These are phyloP conservation scores for Lactarius indigo DNA, from an alignment of 768 basidiomycete genomes.

Conservation along the genomic window DNA sequence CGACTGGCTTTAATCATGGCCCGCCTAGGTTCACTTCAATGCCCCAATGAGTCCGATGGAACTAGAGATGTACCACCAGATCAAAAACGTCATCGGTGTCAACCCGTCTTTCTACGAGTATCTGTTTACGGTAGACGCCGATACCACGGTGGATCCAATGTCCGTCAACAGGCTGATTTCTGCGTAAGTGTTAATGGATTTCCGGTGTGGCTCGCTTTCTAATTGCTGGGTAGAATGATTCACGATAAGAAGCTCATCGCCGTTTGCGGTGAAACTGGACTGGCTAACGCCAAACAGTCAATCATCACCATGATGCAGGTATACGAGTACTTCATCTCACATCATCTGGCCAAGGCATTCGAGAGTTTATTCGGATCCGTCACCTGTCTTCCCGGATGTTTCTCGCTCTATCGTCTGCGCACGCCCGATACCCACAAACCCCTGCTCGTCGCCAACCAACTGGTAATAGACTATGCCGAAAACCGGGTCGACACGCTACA, in stretches of 20 bases:
- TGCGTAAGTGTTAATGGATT: conserved; percentile 55
- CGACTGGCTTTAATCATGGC: not conserved
- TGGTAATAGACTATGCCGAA: conserved; percentile 91
- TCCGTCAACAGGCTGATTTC: conserved; percentile 90
- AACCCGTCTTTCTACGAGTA: conserved; percentile 99
- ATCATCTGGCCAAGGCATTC: conserved; percentile 98
- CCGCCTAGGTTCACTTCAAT: conserved; percentile 85
- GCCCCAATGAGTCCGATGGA: conserved; percentile 95
- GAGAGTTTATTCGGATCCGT: conserved; percentile 96
- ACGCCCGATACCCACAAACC: conserved; percentile 96
- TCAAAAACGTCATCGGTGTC: conserved; percentile 99
- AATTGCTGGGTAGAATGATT: conserved; percentile 65
- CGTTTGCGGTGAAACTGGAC: conserved; percentile 91
- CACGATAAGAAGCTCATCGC: conserved; percentile 94
- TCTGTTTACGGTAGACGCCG: conserved; percentile 88
- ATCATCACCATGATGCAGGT: conserved; percentile 99
- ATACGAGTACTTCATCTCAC: conserved; percentile 98
- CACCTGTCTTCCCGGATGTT: conserved; percentile 98
- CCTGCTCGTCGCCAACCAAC: conserved; percentile 83
- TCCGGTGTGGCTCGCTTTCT: not conserved
- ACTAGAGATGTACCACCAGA: conserved; percentile 98
- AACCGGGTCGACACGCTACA: conserved; percentile 96
- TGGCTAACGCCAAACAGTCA: conserved; percentile 92
- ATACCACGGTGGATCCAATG: conserved; percentile 87
- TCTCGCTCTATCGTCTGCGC: conserved; percentile 93